Percentiles rank a stretch among this genome's conserved stretches.
Evolutionary conservation across 805 yeast genomes (phyloP).

Genomic region (Saccharomycopsis amapae): DNA sequence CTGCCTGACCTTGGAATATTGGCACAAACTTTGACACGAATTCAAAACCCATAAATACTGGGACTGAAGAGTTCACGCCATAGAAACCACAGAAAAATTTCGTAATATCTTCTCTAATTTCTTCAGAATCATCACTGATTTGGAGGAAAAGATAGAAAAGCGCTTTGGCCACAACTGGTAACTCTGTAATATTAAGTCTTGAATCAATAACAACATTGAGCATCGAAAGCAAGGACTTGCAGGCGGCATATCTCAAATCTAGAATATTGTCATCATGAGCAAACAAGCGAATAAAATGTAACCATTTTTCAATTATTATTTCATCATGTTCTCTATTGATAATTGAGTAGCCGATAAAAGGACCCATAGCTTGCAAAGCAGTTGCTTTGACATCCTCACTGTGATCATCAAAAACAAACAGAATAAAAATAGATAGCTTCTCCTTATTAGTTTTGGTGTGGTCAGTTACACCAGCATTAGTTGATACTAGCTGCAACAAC

Average conservation of each 20-base stretch:
- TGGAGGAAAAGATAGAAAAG: conserved; percentile 12
- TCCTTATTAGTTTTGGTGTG: conserved; percentile 21
- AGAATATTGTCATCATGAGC: conserved; percentile 32
- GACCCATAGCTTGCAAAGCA: conserved; percentile 47
- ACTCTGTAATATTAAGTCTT: not conserved
- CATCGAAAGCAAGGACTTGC: conserved; percentile 15
- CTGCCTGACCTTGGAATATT: not conserved
- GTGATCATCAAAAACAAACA: conserved; percentile 27
- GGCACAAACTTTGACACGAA: conserved; percentile 1
- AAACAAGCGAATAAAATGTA: conserved; percentile 26
- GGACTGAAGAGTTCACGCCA: not conserved
- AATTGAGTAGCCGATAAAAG: conserved; percentile 28
- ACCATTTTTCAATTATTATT: conserved; percentile 26
- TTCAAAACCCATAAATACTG: conserved; percentile 1
- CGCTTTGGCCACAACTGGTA: conserved; percentile 3
- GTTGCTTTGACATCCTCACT: conserved; percentile 43
- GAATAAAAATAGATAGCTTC: conserved; percentile 28
- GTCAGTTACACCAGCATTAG: conserved; percentile 6
- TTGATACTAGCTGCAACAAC: conserved; percentile 26
- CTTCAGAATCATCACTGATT: conserved; percentile 16
- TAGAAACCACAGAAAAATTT: conserved; percentile 7
- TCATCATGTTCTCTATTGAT: conserved; percentile 15
- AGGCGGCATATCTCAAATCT: conserved; percentile 12
- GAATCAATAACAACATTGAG: not conserved
- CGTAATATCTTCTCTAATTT: conserved; percentile 8